These are phyloP conservation scores for Elsinoe australis DNA, from an alignment of 2,329 filamentous ascomycete genomes.

Conservation along the genomic window DNA sequence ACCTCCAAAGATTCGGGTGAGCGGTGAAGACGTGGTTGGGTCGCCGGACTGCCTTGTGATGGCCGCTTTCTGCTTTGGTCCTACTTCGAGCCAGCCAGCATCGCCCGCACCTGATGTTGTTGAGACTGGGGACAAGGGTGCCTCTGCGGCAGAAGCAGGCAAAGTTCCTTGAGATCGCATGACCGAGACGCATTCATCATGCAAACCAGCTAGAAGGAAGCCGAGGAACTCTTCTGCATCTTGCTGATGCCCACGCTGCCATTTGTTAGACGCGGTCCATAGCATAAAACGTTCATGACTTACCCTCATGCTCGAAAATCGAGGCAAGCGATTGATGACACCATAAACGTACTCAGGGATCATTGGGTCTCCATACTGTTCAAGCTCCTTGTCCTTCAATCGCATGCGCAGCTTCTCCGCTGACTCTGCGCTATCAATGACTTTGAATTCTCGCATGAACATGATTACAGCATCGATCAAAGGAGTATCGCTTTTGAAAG, in stretches of 20 bases:
- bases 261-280: no score
- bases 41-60: slow-evolving; percentile 76
- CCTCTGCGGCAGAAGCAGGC: slow-evolving; percentile 26
- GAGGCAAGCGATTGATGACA: slow-evolving; percentile 74
- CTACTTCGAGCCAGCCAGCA: slow-evolving; percentile 89
- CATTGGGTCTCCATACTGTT: slow-evolving; percentile 84
- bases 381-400: slow-evolving; percentile 74
- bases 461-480: slow-evolving; percentile 93
- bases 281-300: no score
- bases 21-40: slow-evolving; percentile 54
- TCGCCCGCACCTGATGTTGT: slow-evolving; percentile 34
- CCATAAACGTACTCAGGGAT: slow-evolving; percentile 94
- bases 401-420: slow-evolving; percentile 64
- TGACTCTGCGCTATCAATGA: slow-evolving; percentile 70
- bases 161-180: slow-evolving; percentile 46
- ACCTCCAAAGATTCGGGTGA: slow-evolving; percentile 92
- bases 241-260: slow-evolving; percentile 84
- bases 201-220: slow-evolving; percentile 82
- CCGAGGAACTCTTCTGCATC: slow-evolving; percentile 96
- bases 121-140: slow-evolving; percentile 37
- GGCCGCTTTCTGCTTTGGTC: slow-evolving; percentile 78
- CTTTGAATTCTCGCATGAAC: slow-evolving; percentile 87
- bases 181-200: slow-evolving; percentile 80
- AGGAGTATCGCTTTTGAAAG: slow-evolving; percentile 91
- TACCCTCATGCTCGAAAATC: slow-evolving; percentile 88